Evolutionary conservation across 345 rosid species (phyloP).

Genomic region (Hypericum perforatum): DNA sequence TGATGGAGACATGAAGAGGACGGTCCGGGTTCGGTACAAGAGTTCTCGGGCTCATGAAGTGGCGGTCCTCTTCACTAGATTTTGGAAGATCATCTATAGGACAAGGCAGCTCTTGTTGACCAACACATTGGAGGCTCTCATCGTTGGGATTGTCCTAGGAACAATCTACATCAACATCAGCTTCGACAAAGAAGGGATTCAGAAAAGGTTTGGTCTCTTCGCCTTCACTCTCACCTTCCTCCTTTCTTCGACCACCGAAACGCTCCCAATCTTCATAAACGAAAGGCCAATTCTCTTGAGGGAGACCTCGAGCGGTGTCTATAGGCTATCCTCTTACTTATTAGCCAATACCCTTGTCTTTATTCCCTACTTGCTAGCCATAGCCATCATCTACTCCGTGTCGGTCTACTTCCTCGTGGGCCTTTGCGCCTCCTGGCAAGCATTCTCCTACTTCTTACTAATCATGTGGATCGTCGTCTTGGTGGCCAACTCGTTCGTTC

Average conservation of each 20-base stretch:
- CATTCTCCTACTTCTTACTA: slow-evolving; percentile 65
- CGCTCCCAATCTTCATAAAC: slow-evolving; percentile 85
- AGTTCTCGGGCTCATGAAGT: slow-evolving; percentile 61
- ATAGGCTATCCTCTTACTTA: slow-evolving; percentile 72
- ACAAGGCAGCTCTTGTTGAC: slow-evolving; percentile 77
- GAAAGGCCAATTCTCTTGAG: slow-evolving; percentile 70
- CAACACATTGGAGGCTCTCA: slow-evolving; percentile 63
- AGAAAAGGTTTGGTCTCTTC: slow-evolving; percentile 75
- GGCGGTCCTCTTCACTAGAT: slow-evolving; percentile 39
- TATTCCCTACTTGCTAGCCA: slow-evolving; percentile 64
- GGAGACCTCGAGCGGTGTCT: slow-evolving; percentile 78
- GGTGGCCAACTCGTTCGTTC: slow-evolving; percentile 90
- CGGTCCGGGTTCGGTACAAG: slow-evolving; percentile 22
- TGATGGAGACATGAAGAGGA: neutral
- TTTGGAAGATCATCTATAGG: slow-evolving; percentile 79
- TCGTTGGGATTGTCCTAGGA: slow-evolving; percentile 90
- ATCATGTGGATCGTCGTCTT: slow-evolving; percentile 66
- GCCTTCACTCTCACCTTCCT: slow-evolving; percentile 95
- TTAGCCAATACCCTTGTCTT: slow-evolving; percentile 81
- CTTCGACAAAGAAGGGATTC: slow-evolving; percentile 53
- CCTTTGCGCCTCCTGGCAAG: slow-evolving; percentile 66
- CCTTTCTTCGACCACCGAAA: slow-evolving; percentile 87
- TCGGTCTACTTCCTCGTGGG: slow-evolving; percentile 80
- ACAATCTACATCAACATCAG: slow-evolving; percentile 81
- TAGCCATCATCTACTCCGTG: slow-evolving; percentile 53